phyloP scores from a whole-genome alignment of 306 rosid species.

The Dryas drummondii region DNA sequence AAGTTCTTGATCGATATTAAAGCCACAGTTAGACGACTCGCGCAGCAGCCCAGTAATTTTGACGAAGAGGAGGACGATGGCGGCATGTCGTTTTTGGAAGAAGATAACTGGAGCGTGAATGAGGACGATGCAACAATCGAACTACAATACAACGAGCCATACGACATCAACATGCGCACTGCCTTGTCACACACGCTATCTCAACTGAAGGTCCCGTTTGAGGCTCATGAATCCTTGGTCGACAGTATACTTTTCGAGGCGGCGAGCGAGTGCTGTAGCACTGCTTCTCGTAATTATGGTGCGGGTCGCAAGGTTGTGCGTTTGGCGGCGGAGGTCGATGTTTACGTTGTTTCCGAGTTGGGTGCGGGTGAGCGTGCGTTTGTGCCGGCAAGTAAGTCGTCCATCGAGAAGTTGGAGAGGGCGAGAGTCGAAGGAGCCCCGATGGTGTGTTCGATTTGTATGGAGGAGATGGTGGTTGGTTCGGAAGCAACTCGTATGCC shows the following conservation, averaged over 20 bases:
- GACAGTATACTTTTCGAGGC: neutral
- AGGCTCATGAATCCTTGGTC: neutral
- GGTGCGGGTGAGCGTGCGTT: neutral
- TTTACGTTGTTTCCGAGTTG: neutral
- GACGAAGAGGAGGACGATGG: neutral
- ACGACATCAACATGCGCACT: neutral
- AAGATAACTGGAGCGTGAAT: neutral
- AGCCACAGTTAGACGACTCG: neutral
- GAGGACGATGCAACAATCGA: neutral
- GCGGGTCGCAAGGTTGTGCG: neutral
- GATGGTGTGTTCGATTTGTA: neutral
- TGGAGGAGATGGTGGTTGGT: conserved; percentile 3
- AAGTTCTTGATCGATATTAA: neutral
- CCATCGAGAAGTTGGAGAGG: conserved; percentile 5
- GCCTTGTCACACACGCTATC: neutral
- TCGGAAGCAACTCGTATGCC: neutral
- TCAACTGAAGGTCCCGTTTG: neutral
- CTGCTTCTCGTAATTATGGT: no score
- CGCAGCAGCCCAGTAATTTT: neutral
- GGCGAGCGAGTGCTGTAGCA: neutral
- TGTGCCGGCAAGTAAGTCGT: neutral
- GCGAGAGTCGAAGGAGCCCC: neutral
- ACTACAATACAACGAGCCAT: neutral
- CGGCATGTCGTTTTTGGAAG: neutral
- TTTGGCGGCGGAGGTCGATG: neutral